Evolutionary conservation across 441 rosid species (phyloP).

Genomic region (Hura crepitans): DNA sequence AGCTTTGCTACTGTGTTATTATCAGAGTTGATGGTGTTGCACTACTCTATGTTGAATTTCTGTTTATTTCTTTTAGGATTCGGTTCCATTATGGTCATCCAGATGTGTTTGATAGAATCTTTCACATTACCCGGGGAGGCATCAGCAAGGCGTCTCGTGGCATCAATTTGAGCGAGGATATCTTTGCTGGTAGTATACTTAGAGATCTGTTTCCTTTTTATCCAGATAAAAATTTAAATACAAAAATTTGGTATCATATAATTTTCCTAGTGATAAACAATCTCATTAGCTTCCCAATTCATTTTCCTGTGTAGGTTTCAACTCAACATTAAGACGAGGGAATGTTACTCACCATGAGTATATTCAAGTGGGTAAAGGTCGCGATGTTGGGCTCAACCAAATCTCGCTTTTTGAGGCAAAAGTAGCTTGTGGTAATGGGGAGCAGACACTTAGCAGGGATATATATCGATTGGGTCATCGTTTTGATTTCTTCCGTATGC

Average conservation of each 20-base stretch:
- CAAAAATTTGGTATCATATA: too few relatives aligned
- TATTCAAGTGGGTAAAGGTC: constrained; percentile 97
- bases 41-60: constrained; percentile 5
- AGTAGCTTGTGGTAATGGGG: constrained; percentile 94
- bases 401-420: constrained; percentile 98
- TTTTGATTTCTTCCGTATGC: constrained; percentile 96
- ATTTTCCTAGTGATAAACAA: too few relatives aligned
- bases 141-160: constrained; percentile 97
- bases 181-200: constrained; percentile 93
- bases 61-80: constrained; percentile 49
- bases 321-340: constrained; percentile 76
- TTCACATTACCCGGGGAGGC: constrained; percentile 96
- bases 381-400: constrained; percentile 94
- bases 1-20: background rate
- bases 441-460: constrained; percentile 93
- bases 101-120: constrained; percentile 85
- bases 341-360: constrained; percentile 83
- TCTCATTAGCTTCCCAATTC: constrained; percentile 13
- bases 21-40: too few relatives aligned
- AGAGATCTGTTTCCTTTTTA: too few relatives aligned
- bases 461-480: constrained; percentile 78
- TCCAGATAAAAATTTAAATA: too few relatives aligned
- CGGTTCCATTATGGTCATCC: constrained; percentile 98
- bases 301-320: constrained; percentile 56
- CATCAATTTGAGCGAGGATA: constrained; percentile 89